phyloP scores from a whole-genome alignment of 2,329 filamentous ascomycete genomes.

The Hortaea werneckii region DNA sequence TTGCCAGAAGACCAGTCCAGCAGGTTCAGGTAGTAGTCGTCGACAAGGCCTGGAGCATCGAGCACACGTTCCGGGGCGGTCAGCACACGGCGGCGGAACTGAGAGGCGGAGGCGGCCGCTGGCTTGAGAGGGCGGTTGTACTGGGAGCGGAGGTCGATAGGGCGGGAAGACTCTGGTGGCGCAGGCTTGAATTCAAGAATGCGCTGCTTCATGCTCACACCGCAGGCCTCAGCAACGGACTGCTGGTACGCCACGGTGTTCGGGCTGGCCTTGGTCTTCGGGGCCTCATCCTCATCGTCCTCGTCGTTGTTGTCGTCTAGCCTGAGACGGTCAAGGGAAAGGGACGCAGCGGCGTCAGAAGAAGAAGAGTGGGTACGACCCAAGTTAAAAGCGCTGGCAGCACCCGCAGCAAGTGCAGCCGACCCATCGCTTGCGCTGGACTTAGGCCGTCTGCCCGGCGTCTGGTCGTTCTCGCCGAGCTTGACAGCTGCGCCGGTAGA shows the following conservation, averaged over 20 bases:
- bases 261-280: conserved; percentile 65
- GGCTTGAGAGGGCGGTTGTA: conserved; percentile 94
- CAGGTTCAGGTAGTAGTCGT: conserved; percentile 98
- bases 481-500: conserved; percentile 64
- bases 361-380: conserved; percentile 54
- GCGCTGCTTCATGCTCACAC: conserved; percentile 83
- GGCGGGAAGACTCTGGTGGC: conserved; percentile 94
- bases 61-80: conserved; percentile 93
- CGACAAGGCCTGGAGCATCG: conserved; percentile 88
- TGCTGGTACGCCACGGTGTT: conserved; percentile 87
- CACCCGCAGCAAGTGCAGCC: conserved; percentile 58
- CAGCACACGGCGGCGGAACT: conserved; percentile 83
- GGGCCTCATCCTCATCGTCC: conserved; percentile 51
- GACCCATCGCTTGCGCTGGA: conserved; percentile 60
- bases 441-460: conserved; percentile 52
- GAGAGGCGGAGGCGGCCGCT: conserved; percentile 61
- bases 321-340: conserved; percentile 67
- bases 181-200: conserved; percentile 98
- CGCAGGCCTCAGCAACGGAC: conserved; percentile 80
- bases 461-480: conserved; percentile 61
- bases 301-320: conserved; percentile 66
- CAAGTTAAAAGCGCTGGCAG: conserved; percentile 56
- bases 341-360: conserved; percentile 48
- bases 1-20: conserved; percentile 97
- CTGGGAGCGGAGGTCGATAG: conserved; percentile 91